Conservation (phyloP, 495 filamentous ascomycete species). For the Talaromyces stipitatus region DNA sequence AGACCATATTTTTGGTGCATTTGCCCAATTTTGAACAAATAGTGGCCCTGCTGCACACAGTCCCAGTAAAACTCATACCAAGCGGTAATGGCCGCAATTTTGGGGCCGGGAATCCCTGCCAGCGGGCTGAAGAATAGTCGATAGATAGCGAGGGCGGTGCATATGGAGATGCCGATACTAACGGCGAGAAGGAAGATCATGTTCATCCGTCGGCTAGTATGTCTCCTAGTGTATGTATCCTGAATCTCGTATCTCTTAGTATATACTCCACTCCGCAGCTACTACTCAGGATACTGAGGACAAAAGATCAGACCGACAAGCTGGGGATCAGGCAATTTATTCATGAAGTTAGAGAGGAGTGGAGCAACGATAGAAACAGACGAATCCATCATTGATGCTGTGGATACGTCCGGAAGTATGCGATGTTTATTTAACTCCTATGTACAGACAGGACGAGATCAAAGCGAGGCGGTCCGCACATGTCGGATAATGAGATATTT, state of each 20-base stretch:
- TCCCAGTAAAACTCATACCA: slow-evolving; percentile 27
- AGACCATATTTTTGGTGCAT: slow-evolving; percentile 32
- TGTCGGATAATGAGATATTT: too few relatives aligned
- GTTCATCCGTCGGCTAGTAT: too few relatives aligned
- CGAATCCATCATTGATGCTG: not conserved
- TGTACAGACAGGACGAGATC: too few relatives aligned
- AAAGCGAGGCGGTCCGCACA: too few relatives aligned
- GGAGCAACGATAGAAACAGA: not conserved
- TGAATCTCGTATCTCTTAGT: too few relatives aligned
- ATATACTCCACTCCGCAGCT: too few relatives aligned
- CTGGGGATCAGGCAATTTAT: too few relatives aligned
- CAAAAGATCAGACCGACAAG: too few relatives aligned
- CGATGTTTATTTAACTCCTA: too few relatives aligned
- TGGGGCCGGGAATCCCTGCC: slow-evolving; percentile 38
- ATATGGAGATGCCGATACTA: not conserved
- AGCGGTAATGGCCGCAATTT: slow-evolving; percentile 31
- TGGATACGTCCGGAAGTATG: too few relatives aligned
- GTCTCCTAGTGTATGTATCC: too few relatives aligned
- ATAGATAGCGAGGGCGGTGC: slow-evolving; percentile 16
- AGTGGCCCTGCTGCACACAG: slow-evolving; percentile 12
- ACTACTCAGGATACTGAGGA: too few relatives aligned
- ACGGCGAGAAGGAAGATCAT: not conserved
- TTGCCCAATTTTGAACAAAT: slow-evolving; percentile 18
- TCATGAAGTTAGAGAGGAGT: not conserved
- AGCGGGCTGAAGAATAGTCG: slow-evolving; percentile 34